Conservation (phyloP, 345 rosid genomes). For the Linum tenue region DNA sequence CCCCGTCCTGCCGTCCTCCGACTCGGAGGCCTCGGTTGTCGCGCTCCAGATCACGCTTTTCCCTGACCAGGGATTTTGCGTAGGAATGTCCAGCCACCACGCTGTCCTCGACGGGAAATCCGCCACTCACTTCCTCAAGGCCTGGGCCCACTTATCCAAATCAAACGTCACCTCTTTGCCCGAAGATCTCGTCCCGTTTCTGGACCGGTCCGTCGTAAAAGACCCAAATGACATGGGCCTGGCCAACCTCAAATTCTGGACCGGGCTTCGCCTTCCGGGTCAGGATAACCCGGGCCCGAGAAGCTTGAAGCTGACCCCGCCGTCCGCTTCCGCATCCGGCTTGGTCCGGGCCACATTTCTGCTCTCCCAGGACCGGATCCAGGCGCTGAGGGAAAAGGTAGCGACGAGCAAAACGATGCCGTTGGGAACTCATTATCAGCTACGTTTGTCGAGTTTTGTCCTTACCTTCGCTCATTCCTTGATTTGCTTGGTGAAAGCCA, state of each 20-base stretch:
- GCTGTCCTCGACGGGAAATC: slow-evolving; percentile 1
- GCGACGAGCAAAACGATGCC: not conserved
- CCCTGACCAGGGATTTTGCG: slow-evolving; percentile 1
- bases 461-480: not conserved
- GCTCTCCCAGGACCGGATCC: not conserved
- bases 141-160: slow-evolving; percentile 5
- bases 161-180: not conserved
- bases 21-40: not conserved
- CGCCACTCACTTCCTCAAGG: slow-evolving; percentile 2
- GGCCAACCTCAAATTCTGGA: slow-evolving; percentile 1
- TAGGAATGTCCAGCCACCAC: not conserved
- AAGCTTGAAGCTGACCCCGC: slow-evolving; percentile 9
- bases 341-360: slow-evolving; percentile 8
- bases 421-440: no score
- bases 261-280: not conserved
- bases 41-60: slow-evolving; percentile 7
- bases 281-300: not conserved
- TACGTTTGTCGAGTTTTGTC: slow-evolving; percentile 8
- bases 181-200: slow-evolving; percentile 11
- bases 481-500: slow-evolving; percentile 6
- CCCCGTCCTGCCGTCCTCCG: not conserved
- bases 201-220: not conserved
- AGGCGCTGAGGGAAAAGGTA: not conserved
- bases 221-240: not conserved
- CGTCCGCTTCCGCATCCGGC: not conserved